Base-by-base conservation (phyloP, 768 basidiomycete species). In the Phanerodontia chrysosporium region DNA sequence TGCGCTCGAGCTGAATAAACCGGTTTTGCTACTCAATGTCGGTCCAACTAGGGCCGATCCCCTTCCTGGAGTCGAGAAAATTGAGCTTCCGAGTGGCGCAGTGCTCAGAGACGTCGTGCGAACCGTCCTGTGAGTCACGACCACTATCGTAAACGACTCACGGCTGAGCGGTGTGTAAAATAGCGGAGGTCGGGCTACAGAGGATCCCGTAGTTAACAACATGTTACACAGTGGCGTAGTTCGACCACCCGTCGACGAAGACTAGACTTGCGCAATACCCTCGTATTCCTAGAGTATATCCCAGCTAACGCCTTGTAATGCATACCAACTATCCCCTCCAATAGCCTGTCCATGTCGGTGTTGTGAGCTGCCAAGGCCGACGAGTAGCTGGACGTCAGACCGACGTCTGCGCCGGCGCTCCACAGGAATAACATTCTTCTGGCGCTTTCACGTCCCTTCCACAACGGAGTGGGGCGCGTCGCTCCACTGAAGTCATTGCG, bases 31-130 rank as follows among this genome's bases (percentile, higher is more conserved):
- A 48, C 76, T 98, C 52, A 96, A 97, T 64, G 75, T 92, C 22
- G 96, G 96, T 7, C 94, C 94, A 2, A 89, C 92, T 2, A 83
- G 96, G 44, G 95, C 89, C 2, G 96, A 98, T 68, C 74, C 71
- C 27, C 66, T 87, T 44, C 68, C 74, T 5, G 88, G 82, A 8
- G 74, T 96, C 52, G 85, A 89, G 62, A 92, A 94, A 73, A 79
- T 97, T 58, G 91, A 95, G 59, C 77, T 90, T 58, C 74, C 82
- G 4, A 87, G 85, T 48, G 90, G 94, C 7, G 70, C 72, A n/a
- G 81, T 96, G 35, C 78, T 97, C 73, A 76, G 79, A 46, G 83
- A 86, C 7, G 87, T 84, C 49, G 87, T 84, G 16, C 75, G 72
- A 57, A 69, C 74, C 8, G 75, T 90, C 24, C 65, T 89, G 90